Evolutionary conservation across 1,139 yeast genomes (phyloP).

Genomic region (Yamadazyma conglobata): DNA sequence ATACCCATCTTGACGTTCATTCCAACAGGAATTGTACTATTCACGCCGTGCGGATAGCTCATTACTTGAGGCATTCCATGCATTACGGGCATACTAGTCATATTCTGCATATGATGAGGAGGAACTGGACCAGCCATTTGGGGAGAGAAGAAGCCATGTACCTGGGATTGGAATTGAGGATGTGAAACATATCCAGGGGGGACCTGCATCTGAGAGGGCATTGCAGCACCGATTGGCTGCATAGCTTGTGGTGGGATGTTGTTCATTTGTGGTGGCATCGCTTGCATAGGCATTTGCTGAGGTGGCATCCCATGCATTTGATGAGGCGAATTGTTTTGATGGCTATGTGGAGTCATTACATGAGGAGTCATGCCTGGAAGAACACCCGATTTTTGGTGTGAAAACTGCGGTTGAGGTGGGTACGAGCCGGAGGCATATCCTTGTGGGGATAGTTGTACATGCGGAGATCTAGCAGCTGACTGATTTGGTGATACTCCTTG

Average conservation of each 20-base stretch:
- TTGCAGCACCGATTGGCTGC: too few species aligned
- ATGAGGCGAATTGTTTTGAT: constrained; percentile 1
- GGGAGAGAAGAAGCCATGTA: too few species aligned
- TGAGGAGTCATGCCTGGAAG: constrained; percentile 2
- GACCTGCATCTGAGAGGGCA: too few species aligned
- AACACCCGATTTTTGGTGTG: constrained; percentile 1
- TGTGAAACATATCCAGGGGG: too few species aligned
- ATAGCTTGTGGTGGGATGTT: too few species aligned
- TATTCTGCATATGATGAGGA: constrained; percentile 3
- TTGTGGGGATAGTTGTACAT: constrained; percentile 1
- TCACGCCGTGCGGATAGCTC: constrained; percentile 2
- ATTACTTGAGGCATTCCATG: constrained; percentile 2
- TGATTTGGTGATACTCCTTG: background rate
- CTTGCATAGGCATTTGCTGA: background rate
- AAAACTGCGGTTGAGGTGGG: constrained; percentile 1
- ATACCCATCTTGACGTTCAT: constrained; percentile 7
- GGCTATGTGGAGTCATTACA: constrained; percentile 3
- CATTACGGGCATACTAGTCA: background rate
- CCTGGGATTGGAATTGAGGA: too few species aligned
- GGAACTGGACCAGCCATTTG: too few species aligned
- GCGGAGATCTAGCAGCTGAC: background rate
- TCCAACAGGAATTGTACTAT: constrained; percentile 4
- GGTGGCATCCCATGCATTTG: constrained; percentile 2
- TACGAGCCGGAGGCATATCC: background rate
- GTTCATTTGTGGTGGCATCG: too few species aligned